Base-by-base conservation (phyloP, 345 rosid genomes). In the Aquilaria sinensis region DNA sequence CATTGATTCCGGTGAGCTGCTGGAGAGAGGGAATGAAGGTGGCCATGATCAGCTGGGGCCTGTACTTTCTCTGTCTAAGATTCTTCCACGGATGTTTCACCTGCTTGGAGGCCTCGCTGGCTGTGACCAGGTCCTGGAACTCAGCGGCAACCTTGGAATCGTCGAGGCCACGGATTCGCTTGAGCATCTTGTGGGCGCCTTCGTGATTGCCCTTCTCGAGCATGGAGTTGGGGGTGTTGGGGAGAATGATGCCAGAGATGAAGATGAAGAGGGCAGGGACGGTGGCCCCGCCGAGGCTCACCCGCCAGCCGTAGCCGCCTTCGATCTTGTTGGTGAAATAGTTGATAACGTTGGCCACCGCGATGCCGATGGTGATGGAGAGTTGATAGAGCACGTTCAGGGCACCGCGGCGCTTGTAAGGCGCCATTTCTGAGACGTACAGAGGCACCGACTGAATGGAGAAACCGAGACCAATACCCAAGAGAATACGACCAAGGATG, bases 381-480 rank as follows among this genome's bases (percentile, higher is more conserved):
- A 84, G 63, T 66, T 81, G 83, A 59, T 73, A 84, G 58, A 77
- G 62, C 9, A 77, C 69, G 73, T 81, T 81, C 47, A 84, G 63
- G 1, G 77, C 69, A 32, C 89, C 89, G 32, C 89, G 64, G 43
- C 69, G 64, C 74, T 79, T 77, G n/a, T 71, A 72, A 0, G 86
- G 86, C 10, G 86, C 84, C 84, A 84, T 81, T 64, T 81, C 89
- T 1, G 84, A 81, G 3, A 81, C 76, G 56, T 84, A 84, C 14
- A 84, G 61, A 2, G 85, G 88, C 23, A 79, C 80, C 3, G 85
- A 73, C 73, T 81, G 84, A 16, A 67, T 76, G 70, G 85, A 65
- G 60, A 81, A 84, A 57, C 86, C 89, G 56, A 81, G 74, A 50
- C 86, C 89, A 9, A 71, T 45, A 46, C 86, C 89, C n/a, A 84